These are phyloP conservation scores for Primulina tabacum DNA, from an alignment of 257 asterid species.

Conservation along the genomic window DNA sequence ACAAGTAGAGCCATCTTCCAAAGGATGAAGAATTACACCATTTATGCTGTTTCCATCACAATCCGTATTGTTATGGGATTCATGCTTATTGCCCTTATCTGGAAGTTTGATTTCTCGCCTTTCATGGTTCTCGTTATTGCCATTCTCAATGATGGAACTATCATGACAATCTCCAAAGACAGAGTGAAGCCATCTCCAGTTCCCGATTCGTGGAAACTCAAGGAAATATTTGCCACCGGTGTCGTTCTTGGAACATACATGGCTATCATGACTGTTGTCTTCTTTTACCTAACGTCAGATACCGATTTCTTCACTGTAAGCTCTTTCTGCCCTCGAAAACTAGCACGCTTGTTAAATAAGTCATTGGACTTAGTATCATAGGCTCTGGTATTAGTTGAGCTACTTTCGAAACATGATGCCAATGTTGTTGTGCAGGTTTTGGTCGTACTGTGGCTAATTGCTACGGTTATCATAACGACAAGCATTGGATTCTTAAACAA, in stretches of 20 bases:
- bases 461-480: neutral
- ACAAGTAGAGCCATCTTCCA: slow-evolving; percentile 66
- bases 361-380: too few species aligned
- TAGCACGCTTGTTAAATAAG: too few species aligned
- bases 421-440: too few species aligned
- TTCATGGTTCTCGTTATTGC: slow-evolving; percentile 61
- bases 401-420: neutral
- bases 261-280: slow-evolving; percentile 57
- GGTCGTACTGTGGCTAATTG: too few species aligned
- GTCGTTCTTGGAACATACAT: slow-evolving; percentile 54
- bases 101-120: slow-evolving; percentile 61
- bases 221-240: slow-evolving; percentile 56
- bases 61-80: slow-evolving; percentile 50
- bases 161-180: slow-evolving; percentile 64
- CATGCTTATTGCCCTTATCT: slow-evolving; percentile 53
- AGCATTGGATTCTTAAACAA: neutral
- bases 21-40: slow-evolving; percentile 61
- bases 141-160: slow-evolving; percentile 59
- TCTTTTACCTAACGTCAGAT: slow-evolving; percentile 45
- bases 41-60: slow-evolving; percentile 53
- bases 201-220: slow-evolving; percentile 64
- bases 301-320: slow-evolving; percentile 51
- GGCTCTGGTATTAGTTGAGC: neutral
- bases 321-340: neutral
- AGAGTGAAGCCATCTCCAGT: slow-evolving; percentile 54